phyloP scores from a whole-genome alignment of 1,284 basidiomycete species.

The Hemileia vastatrix region DNA sequence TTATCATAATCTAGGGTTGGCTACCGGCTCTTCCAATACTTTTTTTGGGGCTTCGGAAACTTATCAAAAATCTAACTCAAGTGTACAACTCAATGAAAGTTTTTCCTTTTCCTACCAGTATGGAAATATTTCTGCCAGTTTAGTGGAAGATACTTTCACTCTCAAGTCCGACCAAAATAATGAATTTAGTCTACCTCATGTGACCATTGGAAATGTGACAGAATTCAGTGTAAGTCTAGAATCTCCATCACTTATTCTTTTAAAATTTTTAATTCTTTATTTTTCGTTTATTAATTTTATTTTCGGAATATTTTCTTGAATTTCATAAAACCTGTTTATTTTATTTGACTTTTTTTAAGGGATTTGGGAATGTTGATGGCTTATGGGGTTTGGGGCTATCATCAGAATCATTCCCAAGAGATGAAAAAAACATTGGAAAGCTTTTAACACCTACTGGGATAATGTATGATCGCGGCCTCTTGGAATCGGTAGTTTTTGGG shows the following conservation, averaged over 20 bases:
- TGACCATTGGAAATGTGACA: slow-evolving; percentile 21
- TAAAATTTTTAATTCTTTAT: no score
- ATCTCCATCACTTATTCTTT: no score
- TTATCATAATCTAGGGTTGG: slow-evolving; percentile 18
- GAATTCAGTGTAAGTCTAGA: slow-evolving; percentile 13
- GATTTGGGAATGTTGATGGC: slow-evolving; percentile 20
- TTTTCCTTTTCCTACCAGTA: slow-evolving; percentile 22
- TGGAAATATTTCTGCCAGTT: slow-evolving; percentile 20
- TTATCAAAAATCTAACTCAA: slow-evolving; percentile 11
- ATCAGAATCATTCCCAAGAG: slow-evolving; percentile 21
- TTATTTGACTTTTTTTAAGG: slow-evolving; percentile 1
- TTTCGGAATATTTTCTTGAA: no score
- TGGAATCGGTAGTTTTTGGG: slow-evolving; percentile 22
- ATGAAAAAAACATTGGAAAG: slow-evolving; percentile 21
- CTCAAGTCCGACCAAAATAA: background rate
- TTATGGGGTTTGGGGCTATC: slow-evolving; percentile 22
- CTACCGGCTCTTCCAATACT: slow-evolving; percentile 22
- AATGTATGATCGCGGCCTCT: slow-evolving; percentile 20
- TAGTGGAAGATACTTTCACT: slow-evolving; percentile 19
- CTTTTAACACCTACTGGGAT: slow-evolving; percentile 21
- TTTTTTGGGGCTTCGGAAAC: slow-evolving; percentile 11
- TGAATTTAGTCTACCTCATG: slow-evolving; percentile 12
- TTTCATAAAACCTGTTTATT: background rate
- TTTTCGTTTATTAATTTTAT: no score
- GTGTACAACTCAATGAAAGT: slow-evolving; percentile 7